Evolutionary conservation across 1,139 yeast genomes (phyloP).

Genomic region (Yamadazyma membranifaciens): DNA sequence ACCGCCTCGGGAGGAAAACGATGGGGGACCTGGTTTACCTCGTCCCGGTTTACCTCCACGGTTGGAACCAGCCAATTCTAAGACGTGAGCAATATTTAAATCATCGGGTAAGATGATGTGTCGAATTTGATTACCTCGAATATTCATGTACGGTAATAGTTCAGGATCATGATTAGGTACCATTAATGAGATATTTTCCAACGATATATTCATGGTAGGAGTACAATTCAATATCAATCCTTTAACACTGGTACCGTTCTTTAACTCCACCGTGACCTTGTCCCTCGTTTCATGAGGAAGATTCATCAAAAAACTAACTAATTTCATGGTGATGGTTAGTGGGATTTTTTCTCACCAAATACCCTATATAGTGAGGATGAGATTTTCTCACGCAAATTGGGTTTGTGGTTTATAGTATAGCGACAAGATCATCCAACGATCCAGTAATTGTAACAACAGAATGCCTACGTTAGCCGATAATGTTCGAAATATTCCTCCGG

Average conservation of each 20-base stretch:
- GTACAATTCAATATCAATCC: slow-evolving; percentile 71
- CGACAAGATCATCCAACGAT: no score
- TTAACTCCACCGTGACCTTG: slow-evolving; percentile 87
- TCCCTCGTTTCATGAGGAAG: slow-evolving; percentile 66
- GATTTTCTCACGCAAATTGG: no score
- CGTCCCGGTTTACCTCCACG: slow-evolving; percentile 41
- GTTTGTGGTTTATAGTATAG: no score
- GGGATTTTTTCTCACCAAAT: no score
- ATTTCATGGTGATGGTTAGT: slow-evolving; percentile 29
- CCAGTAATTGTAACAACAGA: no score
- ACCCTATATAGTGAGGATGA: no score
- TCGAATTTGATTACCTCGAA: slow-evolving; percentile 89
- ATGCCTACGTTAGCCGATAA: slow-evolving; percentile 22
- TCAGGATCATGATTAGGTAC: slow-evolving; percentile 72
- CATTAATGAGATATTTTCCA: slow-evolving; percentile 79
- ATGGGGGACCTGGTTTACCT: slow-evolving; percentile 1
- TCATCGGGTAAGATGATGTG: slow-evolving; percentile 87
- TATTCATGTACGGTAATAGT: slow-evolving; percentile 72
- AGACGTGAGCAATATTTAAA: slow-evolving; percentile 72
- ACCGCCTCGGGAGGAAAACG: slow-evolving; percentile 10
- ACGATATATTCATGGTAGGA: slow-evolving; percentile 88
- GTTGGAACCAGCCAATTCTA: slow-evolving; percentile 42
- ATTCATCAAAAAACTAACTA: slow-evolving; percentile 77
- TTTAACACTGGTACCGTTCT: slow-evolving; percentile 64
- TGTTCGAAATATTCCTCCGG: slow-evolving; percentile 43